These are phyloP conservation scores for Helicostylum pulchrum DNA, from an alignment of 192 early-diverging fungal genomes.

Conservation along the genomic window DNA sequence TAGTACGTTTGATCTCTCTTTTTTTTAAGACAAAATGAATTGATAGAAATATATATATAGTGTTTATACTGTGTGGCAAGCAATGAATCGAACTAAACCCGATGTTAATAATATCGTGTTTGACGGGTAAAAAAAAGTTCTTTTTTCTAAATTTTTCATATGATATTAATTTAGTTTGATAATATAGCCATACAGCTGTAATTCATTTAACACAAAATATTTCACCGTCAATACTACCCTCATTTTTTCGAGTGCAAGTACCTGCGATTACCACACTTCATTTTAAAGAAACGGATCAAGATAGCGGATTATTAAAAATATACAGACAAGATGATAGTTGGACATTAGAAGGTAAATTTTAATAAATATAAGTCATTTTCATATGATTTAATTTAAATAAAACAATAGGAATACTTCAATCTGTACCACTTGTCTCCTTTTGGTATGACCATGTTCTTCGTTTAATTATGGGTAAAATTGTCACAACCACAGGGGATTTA, in stretches of 20 bases:
- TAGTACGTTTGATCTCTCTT: slow-evolving; percentile 26
- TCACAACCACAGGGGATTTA: slow-evolving; percentile 50
- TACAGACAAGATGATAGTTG: slow-evolving; percentile 57
- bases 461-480: slow-evolving; percentile 43
- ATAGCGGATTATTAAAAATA: slow-evolving; percentile 46
- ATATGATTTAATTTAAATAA: slow-evolving; percentile 2
- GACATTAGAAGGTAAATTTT: slow-evolving; percentile 48
- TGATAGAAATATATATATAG: slow-evolving; percentile 10
- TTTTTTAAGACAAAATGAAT: neutral
- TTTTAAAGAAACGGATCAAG: slow-evolving; percentile 44
- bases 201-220: slow-evolving; percentile 49
- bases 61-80: slow-evolving; percentile 38
- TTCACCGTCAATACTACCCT: slow-evolving; percentile 49
- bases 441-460: slow-evolving; percentile 59
- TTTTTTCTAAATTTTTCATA: slow-evolving; percentile 1
- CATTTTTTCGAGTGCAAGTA: slow-evolving; percentile 43
- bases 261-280: slow-evolving; percentile 52
- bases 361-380: neutral
- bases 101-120: slow-evolving; percentile 35
- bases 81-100: slow-evolving; percentile 33
- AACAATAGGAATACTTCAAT: slow-evolving; percentile 42
- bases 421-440: slow-evolving; percentile 51
- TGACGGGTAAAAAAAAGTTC: slow-evolving; percentile 27
- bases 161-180: slow-evolving; percentile 10
- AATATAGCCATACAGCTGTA: slow-evolving; percentile 41